Base-by-base conservation (phyloP, 441 rosid genomes). In the Corymbia citriodora region DNA sequence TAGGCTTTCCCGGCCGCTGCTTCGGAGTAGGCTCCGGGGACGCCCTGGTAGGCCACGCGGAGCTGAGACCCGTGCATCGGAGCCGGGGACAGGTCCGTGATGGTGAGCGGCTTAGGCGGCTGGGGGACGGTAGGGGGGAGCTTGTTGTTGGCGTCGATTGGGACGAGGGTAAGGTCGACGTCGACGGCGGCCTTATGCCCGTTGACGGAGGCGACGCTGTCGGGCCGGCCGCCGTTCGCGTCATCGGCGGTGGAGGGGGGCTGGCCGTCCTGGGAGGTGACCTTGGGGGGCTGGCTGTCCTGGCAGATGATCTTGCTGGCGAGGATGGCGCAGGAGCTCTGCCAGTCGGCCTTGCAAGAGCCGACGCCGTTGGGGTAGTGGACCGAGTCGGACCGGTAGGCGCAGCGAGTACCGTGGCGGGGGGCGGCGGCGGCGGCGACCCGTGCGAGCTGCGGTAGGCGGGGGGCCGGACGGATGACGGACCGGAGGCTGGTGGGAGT, bases 311-410 rank as follows among this genome's bases (percentile, higher is more conserved):
- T 97, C 89, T 96, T 98, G 91, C 99, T 95, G 29, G 99, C 93
- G 29, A 98, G 94, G 89, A 98, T 98, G 23, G 99, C 98, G 91
- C 99, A 98, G 54, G 98, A 97, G 93, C 99, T 98, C 87, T 96
- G 99, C 98, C 99, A 97, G 93, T 98, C 99, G 31, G 96, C 89
- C 48, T 96, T 96, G 93, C 91, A 94, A 27, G 93, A 89, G 49
- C 96, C 98, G 70, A 95, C 90, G 55, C 96, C 98, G 87, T 96
- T 94, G n/a, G 97, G 94, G 88, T 94, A 96, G 33, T 93, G 90
- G 63, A 94, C 92, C 4, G 96, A 88, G 36, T 97, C 97, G 31
- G 97, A 92, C n/a, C 94, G 92, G 92, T 95, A 91, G 16, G 93
- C 88, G 87, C 96, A 96, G 23, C 91, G 94, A 50, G 93, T 23